Conservation (phyloP, 2,329 filamentous ascomycete species). For the Ustulina deusta region DNA sequence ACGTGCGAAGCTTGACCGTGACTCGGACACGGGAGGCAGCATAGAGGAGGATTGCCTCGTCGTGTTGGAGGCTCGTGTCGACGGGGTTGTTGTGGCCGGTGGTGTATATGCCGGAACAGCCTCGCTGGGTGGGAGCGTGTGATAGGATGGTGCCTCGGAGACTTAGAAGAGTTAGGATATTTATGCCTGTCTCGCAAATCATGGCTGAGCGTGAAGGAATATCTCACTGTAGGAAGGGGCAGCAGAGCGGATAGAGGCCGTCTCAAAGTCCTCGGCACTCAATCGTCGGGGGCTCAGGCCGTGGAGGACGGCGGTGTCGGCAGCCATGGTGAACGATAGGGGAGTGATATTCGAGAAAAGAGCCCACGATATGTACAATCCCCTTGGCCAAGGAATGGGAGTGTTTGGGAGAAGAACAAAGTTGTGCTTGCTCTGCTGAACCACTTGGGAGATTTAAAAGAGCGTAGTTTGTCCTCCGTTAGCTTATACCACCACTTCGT, state of each 20-base stretch:
- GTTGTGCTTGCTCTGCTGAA: background rate
- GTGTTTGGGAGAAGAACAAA: background rate
- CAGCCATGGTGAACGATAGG: slow-evolving; percentile 43
- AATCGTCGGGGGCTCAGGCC: slow-evolving; percentile 46
- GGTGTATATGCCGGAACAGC: slow-evolving; percentile 65
- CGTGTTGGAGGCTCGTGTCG: slow-evolving; percentile 43
- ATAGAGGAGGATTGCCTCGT: slow-evolving; percentile 42
- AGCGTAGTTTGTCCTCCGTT: slow-evolving; percentile 7
- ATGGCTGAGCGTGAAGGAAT: background rate
- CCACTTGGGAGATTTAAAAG: slow-evolving; percentile 12
- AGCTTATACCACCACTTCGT: slow-evolving; percentile 7
- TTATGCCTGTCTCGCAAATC: background rate
- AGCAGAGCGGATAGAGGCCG: slow-evolving; percentile 73
- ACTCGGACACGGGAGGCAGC: slow-evolving; percentile 50
- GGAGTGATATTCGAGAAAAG: slow-evolving; percentile 6
- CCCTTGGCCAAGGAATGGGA: slow-evolving; percentile 5
- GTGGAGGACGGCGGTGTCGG: slow-evolving; percentile 46
- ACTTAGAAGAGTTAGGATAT: slow-evolving; percentile 54
- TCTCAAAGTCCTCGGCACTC: slow-evolving; percentile 71
- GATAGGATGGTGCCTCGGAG: slow-evolving; percentile 74
- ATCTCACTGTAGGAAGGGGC: slow-evolving; percentile 75
- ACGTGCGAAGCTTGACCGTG: slow-evolving; percentile 44
- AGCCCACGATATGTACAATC: background rate
- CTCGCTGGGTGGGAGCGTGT: slow-evolving; percentile 62
- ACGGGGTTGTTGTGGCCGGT: slow-evolving; percentile 36